A percentile compares a stretch with the other conserved stretches of the same genome.
These are phyloP conservation scores for Eleusine coracana DNA, from an alignment of 176 grass and related monocot genomes.

Conservation along the genomic window DNA sequence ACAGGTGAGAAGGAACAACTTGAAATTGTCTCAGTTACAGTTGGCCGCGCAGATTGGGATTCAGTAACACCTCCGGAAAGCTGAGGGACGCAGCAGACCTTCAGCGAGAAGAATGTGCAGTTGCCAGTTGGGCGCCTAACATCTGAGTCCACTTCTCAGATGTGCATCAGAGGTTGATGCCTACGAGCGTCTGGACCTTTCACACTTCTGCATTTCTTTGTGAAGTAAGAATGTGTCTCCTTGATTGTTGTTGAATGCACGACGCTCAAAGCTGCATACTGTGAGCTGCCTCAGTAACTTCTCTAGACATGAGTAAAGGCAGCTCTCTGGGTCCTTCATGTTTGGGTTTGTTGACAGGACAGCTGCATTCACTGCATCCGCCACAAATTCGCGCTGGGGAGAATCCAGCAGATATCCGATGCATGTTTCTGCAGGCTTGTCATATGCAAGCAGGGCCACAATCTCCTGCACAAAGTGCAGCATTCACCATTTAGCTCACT, in stretches of 20 bases:
- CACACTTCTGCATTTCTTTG: constrained; percentile 63
- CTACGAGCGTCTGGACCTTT: constrained; percentile 40
- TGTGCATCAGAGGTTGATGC: not conserved
- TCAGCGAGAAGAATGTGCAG: constrained; percentile 29
- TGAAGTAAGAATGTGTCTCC: constrained; percentile 88
- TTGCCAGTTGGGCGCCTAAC: not conserved
- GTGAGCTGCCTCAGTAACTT: constrained; percentile 92
- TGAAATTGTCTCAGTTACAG: constrained; percentile 2
- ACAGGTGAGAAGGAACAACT: constrained; percentile 20
- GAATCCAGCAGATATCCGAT: constrained; percentile 78
- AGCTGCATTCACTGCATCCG: constrained; percentile 80
- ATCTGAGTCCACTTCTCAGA: constrained; percentile 22
- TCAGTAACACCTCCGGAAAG: not conserved
- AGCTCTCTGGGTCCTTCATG: constrained; percentile 68
- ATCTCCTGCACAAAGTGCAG: constrained; percentile 61
- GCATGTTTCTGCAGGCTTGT: constrained; percentile 67
- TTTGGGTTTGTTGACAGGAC: constrained; percentile 75
- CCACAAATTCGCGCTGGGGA: constrained; percentile 81
- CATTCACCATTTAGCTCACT: constrained; percentile 24
- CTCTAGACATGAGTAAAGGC: constrained; percentile 81
- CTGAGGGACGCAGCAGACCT: not conserved
- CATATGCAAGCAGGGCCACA: constrained; percentile 76
- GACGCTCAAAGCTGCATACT: constrained; percentile 74
- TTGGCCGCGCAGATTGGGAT: not conserved
- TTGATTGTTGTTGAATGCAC: constrained; percentile 59